Evolutionary conservation across 768 basidiomycete genomes (phyloP).

Genomic region (Mycena venus): DNA sequence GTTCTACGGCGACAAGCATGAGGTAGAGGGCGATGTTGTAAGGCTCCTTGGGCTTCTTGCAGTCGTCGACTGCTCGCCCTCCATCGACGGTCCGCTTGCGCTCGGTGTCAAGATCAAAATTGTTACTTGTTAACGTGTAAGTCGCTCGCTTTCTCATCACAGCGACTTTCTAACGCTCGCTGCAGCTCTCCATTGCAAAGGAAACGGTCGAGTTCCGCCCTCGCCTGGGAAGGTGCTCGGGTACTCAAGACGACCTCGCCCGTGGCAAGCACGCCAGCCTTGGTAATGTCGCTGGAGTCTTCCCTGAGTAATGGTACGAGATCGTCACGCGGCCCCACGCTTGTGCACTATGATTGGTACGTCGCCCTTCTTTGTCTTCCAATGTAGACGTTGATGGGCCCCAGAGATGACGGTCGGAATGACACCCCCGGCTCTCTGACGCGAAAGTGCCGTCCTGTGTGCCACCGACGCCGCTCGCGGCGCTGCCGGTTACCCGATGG

Average conservation of each 20-base stretch:
- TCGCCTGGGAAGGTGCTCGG: constrained; percentile 93
- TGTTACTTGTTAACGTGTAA: constrained; percentile 94
- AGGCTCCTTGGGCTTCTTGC: constrained; percentile 96
- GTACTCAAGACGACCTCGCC: constrained; percentile 83
- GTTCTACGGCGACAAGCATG: too few relatives aligned
- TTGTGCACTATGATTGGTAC: too few relatives aligned
- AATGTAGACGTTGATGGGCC: too few relatives aligned
- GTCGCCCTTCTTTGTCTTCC: too few relatives aligned
- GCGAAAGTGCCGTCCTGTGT: too few relatives aligned
- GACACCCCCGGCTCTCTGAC: too few relatives aligned
- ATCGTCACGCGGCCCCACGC: too few relatives aligned
- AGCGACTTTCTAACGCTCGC: not conserved
- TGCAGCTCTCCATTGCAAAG: constrained; percentile 92
- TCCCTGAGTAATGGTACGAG: constrained; percentile 88
- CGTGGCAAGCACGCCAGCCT: constrained; percentile 85
- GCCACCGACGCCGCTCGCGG: too few relatives aligned
- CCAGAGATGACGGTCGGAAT: too few relatives aligned
- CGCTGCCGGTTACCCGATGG: too few relatives aligned
- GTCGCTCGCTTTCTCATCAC: not conserved
- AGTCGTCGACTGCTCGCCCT: constrained; percentile 97
- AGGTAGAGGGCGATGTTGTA: constrained; percentile 62
- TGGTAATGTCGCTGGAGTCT: constrained; percentile 87
- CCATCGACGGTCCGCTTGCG: constrained; percentile 95
- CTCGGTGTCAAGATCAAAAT: constrained; percentile 99
- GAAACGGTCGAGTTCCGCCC: constrained; percentile 97